Base-by-base conservation (phyloP, 2,329 filamentous ascomycete genomes). In the Botrytis porri region DNA sequence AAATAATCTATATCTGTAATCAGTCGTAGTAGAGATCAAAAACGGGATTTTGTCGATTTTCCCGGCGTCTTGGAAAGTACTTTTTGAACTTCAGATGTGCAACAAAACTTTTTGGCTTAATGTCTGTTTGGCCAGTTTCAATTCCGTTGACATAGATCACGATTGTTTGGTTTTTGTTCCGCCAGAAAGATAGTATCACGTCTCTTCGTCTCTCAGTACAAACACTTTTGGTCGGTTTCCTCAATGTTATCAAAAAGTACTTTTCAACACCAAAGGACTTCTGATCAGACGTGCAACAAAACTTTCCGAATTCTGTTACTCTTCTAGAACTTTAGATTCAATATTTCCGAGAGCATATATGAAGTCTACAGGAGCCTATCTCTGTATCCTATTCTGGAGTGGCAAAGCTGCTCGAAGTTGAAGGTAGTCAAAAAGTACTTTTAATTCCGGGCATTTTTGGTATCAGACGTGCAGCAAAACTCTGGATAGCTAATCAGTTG, bases 401-500 rank as follows among this genome's bases (percentile, higher is more conserved):
- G 14, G 10, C 1, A 64, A 48, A n/a, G 8, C 22, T 20, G 20
- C 14, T 7, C 18, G 25, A 48, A 64, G 14, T 25, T n/a, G 22
- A 35, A 29, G 20, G 4, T 9, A 20, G 37, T 29, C 14, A 10
- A 12, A 64, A 43, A 43, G n/a, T 63, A 43, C 39, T 43, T 43
- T 2, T 4, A 43, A 43, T 0, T 29, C 37, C 14, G 14, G 4
- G 0, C 0, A 22, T 32, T 32, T 32, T 12, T 43, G 4, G 10
- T 1, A 60, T 5, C 57, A 64, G 18, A 64, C 20, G 9, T 35
- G 18, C n/a, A 45, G 25, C 20, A 48, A 43, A 29, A 32, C n/a
- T 57, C 32, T 32, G 54, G 0, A 32, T 20, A 32, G 25, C n/a
- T 29, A 1, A 3, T 51, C 20, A 20, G 2, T 32, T 57, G n/a